Conservation (phyloP, 768 basidiomycete species). For the Termitomyces sp. region DNA sequence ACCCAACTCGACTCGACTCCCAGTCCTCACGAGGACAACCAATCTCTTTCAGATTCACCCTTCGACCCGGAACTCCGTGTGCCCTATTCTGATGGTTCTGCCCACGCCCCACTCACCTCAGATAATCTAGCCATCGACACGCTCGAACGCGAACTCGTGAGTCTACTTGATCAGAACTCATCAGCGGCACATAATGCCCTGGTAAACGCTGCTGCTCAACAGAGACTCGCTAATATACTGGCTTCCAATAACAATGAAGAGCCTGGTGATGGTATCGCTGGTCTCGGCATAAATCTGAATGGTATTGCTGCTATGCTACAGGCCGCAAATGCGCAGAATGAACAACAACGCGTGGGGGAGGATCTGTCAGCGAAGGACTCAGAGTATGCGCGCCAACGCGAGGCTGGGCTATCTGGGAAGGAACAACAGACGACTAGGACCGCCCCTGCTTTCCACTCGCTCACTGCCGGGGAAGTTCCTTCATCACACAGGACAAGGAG, state of each 20-base stretch:
- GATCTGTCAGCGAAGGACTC: conserved; percentile 43
- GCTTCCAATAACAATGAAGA: conserved; percentile 22
- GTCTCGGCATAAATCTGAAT: conserved; percentile 54
- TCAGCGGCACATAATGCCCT: conserved; percentile 64
- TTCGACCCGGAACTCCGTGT: conserved; percentile 35
- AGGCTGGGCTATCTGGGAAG: conserved; percentile 40
- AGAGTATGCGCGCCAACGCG: conserved; percentile 39
- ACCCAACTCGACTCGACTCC: conserved; percentile 28
- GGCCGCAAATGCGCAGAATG: conserved; percentile 65
- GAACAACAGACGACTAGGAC: conserved; percentile 57
- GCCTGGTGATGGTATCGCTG: conserved; percentile 30
- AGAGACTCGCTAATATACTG: conserved; percentile 48
- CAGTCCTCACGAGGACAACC: conserved; percentile 25
- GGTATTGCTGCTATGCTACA: conserved; percentile 78
- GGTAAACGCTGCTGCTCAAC: conserved; percentile 64
- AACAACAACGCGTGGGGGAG: conserved; percentile 41
- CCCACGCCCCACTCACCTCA: conserved; percentile 33
- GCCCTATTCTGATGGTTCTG: conserved; percentile 27
- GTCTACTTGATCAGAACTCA: conserved; percentile 70
- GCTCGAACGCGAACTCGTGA: conserved; percentile 76
- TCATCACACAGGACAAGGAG: conserved; percentile 26
- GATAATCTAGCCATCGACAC: conserved; percentile 65
- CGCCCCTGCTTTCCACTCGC: conserved; percentile 76
- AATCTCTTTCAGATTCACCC: conserved; percentile 24
- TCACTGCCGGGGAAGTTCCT: conserved; percentile 53